These are phyloP conservation scores for Fennellomyces sp. DNA, from an alignment of 371 early-diverging fungal species.

Conservation along the genomic window DNA sequence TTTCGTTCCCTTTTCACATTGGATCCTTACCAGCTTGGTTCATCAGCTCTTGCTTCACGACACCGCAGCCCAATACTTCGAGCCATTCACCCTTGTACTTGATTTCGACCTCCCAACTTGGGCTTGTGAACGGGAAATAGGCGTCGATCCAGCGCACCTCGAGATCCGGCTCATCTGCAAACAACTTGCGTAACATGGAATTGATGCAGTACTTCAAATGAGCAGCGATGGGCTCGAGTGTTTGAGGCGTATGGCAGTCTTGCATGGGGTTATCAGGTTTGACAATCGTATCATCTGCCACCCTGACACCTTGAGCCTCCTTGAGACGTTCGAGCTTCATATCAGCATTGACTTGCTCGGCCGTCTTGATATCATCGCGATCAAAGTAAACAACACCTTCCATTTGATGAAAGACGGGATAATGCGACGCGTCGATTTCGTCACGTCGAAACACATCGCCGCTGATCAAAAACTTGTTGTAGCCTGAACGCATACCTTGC, in stretches of 20 bases:
- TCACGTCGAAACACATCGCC: conserved; percentile 98
- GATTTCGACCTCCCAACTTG: conserved; percentile 97
- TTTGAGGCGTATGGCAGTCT: conserved; percentile 51
- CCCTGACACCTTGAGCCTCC: conserved; percentile 52
- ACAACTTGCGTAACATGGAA: conserved; percentile 73
- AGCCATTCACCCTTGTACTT: conserved; percentile 93
- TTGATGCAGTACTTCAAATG: conserved; percentile 85
- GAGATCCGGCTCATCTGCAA: conserved; percentile 66
- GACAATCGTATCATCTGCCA: conserved; percentile 59
- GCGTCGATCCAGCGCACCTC: conserved; percentile 96
- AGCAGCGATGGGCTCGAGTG: conserved; percentile 57
- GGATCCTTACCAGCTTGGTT: conserved; percentile 63
- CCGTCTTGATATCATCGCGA: conserved; percentile 19
- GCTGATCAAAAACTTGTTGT: conserved; percentile 74
- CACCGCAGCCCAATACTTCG: conserved; percentile 94
- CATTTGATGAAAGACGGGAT: conserved; percentile 98
- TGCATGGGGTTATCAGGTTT: conserved; percentile 63
- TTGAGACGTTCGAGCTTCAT: conserved; percentile 16
- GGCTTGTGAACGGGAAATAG: conserved; percentile 95
- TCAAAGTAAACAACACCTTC: conserved; percentile 82
- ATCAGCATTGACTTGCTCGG: conserved; percentile 20
- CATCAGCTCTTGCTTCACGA: conserved; percentile 86
- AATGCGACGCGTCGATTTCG: conserved; percentile 94
- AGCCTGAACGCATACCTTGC: conserved; percentile 62
- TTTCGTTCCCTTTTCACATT: neutral